These are phyloP conservation scores for Brettanomyces custersianus DNA, from an alignment of 805 yeast species.

Conservation along the genomic window DNA sequence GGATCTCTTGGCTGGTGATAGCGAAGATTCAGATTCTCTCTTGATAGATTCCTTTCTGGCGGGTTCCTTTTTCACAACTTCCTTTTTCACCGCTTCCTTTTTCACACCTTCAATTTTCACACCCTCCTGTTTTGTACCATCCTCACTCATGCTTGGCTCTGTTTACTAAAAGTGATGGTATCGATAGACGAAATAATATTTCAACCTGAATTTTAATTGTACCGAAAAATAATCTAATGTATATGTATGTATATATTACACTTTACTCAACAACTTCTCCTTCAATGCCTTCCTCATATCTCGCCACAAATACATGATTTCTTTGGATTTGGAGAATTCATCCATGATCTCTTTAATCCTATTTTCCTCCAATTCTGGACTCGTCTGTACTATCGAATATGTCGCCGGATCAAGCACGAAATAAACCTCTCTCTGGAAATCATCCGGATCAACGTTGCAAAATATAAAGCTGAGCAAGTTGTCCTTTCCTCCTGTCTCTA, in stretches of 20 bases:
- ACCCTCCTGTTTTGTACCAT: no score
- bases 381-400: constrained; percentile 25
- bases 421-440: constrained; percentile 34
- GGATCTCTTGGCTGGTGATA: constrained; percentile 1
- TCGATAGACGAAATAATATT: background rate
- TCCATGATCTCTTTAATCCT: constrained; percentile 11
- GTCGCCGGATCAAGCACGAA: constrained; percentile 33
- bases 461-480: constrained; percentile 31
- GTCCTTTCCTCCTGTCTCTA: constrained; percentile 31
- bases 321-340: constrained; percentile 19
- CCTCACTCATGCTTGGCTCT: no score
- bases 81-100: background rate
- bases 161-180: no score
- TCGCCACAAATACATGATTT: constrained; percentile 26
- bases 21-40: background rate
- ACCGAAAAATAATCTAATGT: background rate
- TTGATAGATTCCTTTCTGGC: no score
- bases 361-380: constrained; percentile 25
- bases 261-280: background rate
- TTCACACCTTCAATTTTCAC: background rate
- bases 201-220: background rate
- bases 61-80: background rate
- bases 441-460: constrained; percentile 36
- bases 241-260: background rate
- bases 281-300: constrained; percentile 17